These are phyloP conservation scores for Arxiozyma bovina DNA, from an alignment of 1,139 yeast species.

Conservation along the genomic window DNA sequence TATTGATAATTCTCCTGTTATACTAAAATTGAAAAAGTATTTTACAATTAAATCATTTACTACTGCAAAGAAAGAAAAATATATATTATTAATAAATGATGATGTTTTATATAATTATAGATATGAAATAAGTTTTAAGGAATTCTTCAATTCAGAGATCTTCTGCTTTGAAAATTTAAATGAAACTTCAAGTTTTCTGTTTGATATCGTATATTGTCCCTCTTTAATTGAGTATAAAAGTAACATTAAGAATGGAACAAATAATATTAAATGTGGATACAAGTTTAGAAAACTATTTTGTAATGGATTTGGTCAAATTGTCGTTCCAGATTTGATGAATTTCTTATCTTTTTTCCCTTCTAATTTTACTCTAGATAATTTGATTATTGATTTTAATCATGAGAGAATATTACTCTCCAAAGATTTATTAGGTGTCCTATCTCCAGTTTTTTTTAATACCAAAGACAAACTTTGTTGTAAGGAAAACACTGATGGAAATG, in stretches of 20 bases:
- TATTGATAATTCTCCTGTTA: not conserved
- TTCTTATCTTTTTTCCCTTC: not conserved
- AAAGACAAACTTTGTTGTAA: not conserved
- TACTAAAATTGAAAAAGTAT: not conserved
- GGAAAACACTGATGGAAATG: not conserved
- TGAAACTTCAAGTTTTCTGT: not conserved
- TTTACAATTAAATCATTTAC: not conserved
- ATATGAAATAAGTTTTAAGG: not conserved
- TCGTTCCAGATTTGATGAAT: not conserved
- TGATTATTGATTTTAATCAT: conserved; percentile 8
- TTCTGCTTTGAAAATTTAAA: not conserved
- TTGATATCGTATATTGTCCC: conserved; percentile 6
- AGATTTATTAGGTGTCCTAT: conserved; percentile 15
- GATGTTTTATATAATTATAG: not conserved
- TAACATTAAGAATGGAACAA: not conserved
- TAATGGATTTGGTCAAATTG: not conserved
- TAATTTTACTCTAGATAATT: conserved; percentile 4
- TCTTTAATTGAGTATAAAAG: not conserved
- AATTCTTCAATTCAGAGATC: not conserved
- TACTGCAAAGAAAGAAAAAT: not conserved
- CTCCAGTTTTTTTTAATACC: conserved; percentile 8
- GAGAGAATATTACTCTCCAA: conserved; percentile 6
- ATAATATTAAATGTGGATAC: not conserved
- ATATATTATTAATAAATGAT: conserved; percentile 1
- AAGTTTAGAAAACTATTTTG: not conserved